Base-by-base conservation (phyloP, 345 rosid genomes). In the Camelina neglecta region DNA sequence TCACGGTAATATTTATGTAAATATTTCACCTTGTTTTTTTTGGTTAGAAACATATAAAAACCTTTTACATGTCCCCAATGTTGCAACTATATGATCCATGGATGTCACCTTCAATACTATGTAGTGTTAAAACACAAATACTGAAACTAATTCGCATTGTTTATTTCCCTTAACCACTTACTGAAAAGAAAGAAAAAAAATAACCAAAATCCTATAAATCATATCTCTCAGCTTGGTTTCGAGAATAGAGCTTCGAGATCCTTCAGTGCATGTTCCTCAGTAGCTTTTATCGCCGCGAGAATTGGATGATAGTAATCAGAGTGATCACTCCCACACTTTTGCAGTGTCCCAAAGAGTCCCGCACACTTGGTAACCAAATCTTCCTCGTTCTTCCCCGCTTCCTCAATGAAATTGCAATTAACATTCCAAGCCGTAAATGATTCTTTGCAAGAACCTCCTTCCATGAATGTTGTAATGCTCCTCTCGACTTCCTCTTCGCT, bases 401-500 rank as follows among this genome's bases (percentile, higher is more conserved):
- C 93, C 61, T 80, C 79, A 13, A 7, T 13, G 3, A 15, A 45
- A 45, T 85, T 78, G 74, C 98, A 93, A 11, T 85, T 80, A 11
- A 83, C 80, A 70, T 88, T 86, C 98, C 97, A 91, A 1, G 75
- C 86, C 6, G 78, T 39, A 50, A 86, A 93, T 7, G 80, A 66
- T 13, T 90, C 96, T 72, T 69, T 88, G 86, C 98, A 93, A 3
- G 89, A 92, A 16, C 98, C 97, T n/a, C 83, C 97, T 70, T 48
- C 7, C 53, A 48, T 48, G 53, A 48, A n/a, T n/a, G 20, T 3
- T 6, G 16, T 16, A 48, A 48, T 4, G 31, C 31, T 29, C 31
- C 31, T 29, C 31, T 29, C 31, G 31, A 48, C 53, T 35, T 35
- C 38, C 8, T 35, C 38, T 7, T 35, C 38, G 38, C 8, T 35